phyloP scores from a whole-genome alignment of 1,284 basidiomycete genomes.

The Melampsora larici-populina region DNA sequence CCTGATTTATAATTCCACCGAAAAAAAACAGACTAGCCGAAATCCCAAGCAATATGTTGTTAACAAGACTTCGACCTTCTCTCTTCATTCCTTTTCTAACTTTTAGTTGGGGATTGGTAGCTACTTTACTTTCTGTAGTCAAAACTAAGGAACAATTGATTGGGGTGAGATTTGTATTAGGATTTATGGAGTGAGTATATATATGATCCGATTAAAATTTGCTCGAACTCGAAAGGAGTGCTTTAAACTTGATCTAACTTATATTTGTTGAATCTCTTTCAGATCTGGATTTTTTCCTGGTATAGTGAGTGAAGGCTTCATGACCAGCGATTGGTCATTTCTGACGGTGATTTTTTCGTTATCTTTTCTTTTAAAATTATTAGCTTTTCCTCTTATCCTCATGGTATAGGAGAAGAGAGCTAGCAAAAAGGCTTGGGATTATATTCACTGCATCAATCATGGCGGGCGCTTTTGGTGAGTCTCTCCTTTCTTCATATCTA shows the following conservation, averaged over 20 bases:
- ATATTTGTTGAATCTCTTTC: not conserved
- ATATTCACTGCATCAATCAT: conserved; percentile 46
- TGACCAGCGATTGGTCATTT: too few species aligned
- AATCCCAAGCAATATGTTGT: conserved; percentile 3
- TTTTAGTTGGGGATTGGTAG: conserved; percentile 4
- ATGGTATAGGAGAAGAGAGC: conserved; percentile 47
- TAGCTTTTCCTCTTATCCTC: conserved; percentile 45
- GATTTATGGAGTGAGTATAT: conserved; percentile 4
- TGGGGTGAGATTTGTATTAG: conserved; percentile 5
- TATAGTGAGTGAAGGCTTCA: not conserved
- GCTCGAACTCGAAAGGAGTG: too few species aligned
- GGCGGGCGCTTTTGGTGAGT: conserved; percentile 46
- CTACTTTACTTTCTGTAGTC: not conserved
- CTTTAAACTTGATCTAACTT: not conserved
- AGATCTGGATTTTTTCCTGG: conserved; percentile 14
- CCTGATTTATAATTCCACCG: not conserved
- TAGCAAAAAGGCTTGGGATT: conserved; percentile 46
- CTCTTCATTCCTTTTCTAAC: not conserved
- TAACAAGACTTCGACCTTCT: not conserved
- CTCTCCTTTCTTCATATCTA: too few species aligned
- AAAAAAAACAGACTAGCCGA: conserved; percentile 4
- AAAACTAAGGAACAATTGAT: not conserved
- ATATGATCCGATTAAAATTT: not conserved
- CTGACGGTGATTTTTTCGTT: too few species aligned
- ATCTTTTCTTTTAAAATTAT: not conserved